A percentile compares a stretch with the other conserved stretches of the same genome.
Conservation (phyloP, 305 asterid genomes). For the Solanum hybrid region DNA sequence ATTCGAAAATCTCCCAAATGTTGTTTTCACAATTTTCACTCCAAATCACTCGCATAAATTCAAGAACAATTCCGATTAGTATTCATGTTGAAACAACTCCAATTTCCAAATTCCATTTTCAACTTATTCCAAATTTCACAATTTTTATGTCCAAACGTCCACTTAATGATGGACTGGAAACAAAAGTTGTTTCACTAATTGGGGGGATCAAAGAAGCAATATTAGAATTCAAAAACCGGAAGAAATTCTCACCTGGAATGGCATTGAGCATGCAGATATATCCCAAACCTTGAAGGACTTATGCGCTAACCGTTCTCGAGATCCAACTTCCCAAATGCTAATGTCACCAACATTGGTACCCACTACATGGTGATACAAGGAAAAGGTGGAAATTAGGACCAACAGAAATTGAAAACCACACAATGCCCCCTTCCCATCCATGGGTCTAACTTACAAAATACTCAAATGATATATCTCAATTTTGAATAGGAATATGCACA, state of each 20-base stretch:
- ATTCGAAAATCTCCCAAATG: background rate
- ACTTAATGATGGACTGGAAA: background rate
- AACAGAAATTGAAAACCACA: background rate
- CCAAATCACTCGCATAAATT: background rate
- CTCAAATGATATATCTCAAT: background rate
- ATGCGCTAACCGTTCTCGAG: slow-evolving; percentile 67
- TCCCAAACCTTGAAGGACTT: slow-evolving; percentile 89
- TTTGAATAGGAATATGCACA: background rate
- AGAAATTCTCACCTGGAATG: slow-evolving; percentile 52
- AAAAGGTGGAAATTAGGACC: background rate
- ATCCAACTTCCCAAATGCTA: slow-evolving; percentile 95
- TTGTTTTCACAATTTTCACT: background rate
- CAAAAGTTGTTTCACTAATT: background rate
- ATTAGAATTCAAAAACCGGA: slow-evolving; percentile 1
- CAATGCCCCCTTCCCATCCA: background rate
- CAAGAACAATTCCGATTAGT: background rate
- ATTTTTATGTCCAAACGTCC: background rate
- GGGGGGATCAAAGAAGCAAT: background rate
- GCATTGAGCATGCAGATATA: slow-evolving; percentile 63
- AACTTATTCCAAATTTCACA: background rate
- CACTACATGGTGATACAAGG: slow-evolving; percentile 38
- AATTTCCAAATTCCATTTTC: background rate
- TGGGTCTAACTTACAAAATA: background rate
- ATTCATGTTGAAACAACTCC: background rate
- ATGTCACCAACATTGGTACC: slow-evolving; percentile 98